phyloP scores from a whole-genome alignment of 129 eudicot species.

The Artemisia tridentata region DNA sequence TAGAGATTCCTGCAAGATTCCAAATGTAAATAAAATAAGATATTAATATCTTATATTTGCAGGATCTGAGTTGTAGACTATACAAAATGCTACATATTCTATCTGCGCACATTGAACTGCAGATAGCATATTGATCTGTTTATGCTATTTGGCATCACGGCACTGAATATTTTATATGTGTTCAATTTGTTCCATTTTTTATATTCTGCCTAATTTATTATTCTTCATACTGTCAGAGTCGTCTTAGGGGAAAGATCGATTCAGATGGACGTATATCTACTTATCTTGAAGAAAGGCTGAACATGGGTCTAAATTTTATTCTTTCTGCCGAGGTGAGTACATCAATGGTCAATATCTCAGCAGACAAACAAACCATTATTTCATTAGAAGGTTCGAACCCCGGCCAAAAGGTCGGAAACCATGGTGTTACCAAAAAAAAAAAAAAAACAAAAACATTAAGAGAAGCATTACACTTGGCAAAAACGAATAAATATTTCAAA shows the following conservation, averaged over 20 bases:
- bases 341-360: neutral
- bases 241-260: constrained; percentile 85
- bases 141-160: no score
- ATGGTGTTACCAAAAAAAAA: no score
- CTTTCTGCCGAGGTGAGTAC: constrained; percentile 84
- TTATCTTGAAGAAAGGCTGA: constrained; percentile 77
- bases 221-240: constrained; percentile 48
- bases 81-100: no score
- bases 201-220: neutral
- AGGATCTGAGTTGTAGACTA: neutral
- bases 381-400: no score
- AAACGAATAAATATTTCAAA: no score
- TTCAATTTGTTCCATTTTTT: neutral
- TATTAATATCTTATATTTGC: neutral
- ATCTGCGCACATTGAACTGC: no score
- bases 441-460: neutral
- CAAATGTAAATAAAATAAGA: no score
- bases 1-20: no score
- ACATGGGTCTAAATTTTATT: constrained; percentile 72
- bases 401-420: no score
- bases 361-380: neutral
- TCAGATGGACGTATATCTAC: constrained; percentile 79
- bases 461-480: neutral
- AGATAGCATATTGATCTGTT: no score
- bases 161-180: no score